Evolutionary conservation across 2,329 filamentous ascomycete genomes (phyloP), one percentile per base, ranked within the genome.

Genomic region (Myriangium duriaei): DNA sequence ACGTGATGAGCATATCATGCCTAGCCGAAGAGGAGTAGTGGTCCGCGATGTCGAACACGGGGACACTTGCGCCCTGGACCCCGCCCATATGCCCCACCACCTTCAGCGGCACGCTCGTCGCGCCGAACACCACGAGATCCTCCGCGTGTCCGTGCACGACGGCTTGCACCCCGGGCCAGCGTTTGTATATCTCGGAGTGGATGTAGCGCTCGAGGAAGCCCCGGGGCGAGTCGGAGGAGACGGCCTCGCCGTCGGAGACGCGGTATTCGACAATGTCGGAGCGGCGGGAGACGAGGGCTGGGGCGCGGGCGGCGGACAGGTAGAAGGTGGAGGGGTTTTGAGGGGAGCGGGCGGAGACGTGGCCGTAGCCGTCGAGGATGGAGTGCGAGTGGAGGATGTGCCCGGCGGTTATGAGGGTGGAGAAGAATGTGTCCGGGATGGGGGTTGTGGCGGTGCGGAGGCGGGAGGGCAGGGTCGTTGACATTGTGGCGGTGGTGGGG

Each of bases 261-360:
- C 56, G 51, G 48, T 67, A 67, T 43, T 65, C 61, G 33, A 64
- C 49, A 6, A 68, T 43, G 44, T 68, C 62, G 6, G 59, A 54
- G 5, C 54, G 52, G 3, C 49, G 52, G 39, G 59, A 57, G 12
- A 67, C 53, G 3, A 67, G 48, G 0, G 63, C 63, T 4, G 64
- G 63, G 1, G 64, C 53, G 21, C 64, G 56, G n/a, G 56, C 57
- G 32, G 51, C 53, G 12, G 62, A 55, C 48, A 68, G 57, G 56
- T 61, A 67, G 50, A 67, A 67, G 0, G 60, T 65, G 3, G 44
- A 32, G 1, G 51, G 47, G 36, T 59, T 51, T 30, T 57, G 51
- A 1, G 57, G 54, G 19, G 56, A 57, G 26, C 57, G 50, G 5
- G 57, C 53, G 12, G 48, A 52, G 34, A 59, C 51, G 47, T 58